phyloP scores from a whole-genome alignment of 352 stramenopile species.

The Globisporangium lucens region DNA sequence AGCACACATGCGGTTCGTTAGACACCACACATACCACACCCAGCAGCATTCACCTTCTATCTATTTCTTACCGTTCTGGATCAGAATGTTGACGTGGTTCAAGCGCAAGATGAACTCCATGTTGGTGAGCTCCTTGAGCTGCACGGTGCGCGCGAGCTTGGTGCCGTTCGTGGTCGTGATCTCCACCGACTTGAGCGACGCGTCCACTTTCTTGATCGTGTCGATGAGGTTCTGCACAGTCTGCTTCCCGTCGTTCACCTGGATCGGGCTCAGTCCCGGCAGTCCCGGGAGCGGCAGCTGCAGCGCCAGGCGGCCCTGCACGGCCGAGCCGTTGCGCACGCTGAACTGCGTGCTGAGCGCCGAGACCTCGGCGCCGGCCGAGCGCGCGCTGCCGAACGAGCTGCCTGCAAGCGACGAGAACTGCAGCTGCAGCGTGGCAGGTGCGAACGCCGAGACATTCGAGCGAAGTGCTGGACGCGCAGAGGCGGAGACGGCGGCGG shows the following conservation, averaged over 20 bases:
- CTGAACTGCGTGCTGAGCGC: slow-evolving; percentile 32
- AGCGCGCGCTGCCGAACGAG: neutral
- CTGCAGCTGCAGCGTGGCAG: neutral
- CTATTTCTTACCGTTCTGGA: slow-evolving; percentile 35
- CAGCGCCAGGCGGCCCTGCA: slow-evolving; percentile 42
- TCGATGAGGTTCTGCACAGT: slow-evolving; percentile 56
- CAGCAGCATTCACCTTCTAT: neutral
- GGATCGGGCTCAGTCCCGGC: slow-evolving; percentile 46
- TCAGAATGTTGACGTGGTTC: slow-evolving; percentile 60
- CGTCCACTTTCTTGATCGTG: slow-evolving; percentile 44
- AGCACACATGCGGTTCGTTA: neutral
- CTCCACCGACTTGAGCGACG: slow-evolving; percentile 60
- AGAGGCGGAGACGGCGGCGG: neutral
- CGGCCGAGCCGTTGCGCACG: slow-evolving; percentile 41
- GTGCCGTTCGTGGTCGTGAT: slow-evolving; percentile 63
- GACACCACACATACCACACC: neutral
- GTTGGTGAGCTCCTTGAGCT: slow-evolving; percentile 51
- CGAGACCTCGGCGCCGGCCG: slow-evolving; percentile 1
- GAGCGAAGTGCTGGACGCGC: neutral
- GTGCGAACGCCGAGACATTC: neutral
- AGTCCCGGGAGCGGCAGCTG: slow-evolving; percentile 60
- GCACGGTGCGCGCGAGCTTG: slow-evolving; percentile 65
- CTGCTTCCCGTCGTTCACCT: slow-evolving; percentile 31
- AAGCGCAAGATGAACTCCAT: slow-evolving; percentile 71
- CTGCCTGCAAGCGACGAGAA: slow-evolving; percentile 7